Conservation (phyloP, 2,329 filamentous ascomycete species). For the Aspergillus niger region DNA sequence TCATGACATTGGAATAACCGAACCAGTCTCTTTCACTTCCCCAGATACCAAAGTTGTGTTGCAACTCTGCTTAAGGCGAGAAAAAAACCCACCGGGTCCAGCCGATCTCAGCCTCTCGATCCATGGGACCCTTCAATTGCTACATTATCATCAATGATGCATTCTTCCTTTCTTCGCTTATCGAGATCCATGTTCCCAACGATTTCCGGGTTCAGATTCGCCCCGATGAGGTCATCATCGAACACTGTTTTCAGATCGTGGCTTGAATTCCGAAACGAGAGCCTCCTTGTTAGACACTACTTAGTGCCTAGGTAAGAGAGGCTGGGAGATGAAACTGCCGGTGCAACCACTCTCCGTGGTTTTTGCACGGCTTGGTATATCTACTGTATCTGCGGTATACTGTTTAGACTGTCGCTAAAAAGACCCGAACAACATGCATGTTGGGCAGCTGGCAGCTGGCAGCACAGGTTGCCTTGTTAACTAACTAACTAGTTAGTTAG, state of each 20-base stretch:
- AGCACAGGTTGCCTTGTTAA: too few species aligned
- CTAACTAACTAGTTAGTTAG: too few species aligned
- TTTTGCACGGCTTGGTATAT: too few species aligned
- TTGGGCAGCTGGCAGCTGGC: neutral
- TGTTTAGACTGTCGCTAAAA: too few species aligned
- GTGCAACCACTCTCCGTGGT: too few species aligned
- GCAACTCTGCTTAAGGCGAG: too few species aligned
- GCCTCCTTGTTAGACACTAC: too few species aligned
- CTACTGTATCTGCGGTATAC: too few species aligned
- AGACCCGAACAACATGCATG: neutral
- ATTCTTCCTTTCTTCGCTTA: neutral
- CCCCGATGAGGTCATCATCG: constrained; percentile 12
- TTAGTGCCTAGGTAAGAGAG: too few species aligned
- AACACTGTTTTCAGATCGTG: neutral
- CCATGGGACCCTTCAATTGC: neutral
- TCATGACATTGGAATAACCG: neutral
- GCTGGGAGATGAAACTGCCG: too few species aligned
- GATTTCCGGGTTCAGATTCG: neutral
- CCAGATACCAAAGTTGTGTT: too few species aligned
- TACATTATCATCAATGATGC: neutral
- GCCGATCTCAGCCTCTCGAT: constrained; percentile 1
- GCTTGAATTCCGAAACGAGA: neutral
- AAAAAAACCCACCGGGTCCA: neutral
- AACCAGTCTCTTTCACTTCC: too few species aligned
- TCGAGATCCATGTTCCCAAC: neutral